Base-by-base conservation (phyloP, 345 rosid species). In the Eucalyptus sp. region DNA sequence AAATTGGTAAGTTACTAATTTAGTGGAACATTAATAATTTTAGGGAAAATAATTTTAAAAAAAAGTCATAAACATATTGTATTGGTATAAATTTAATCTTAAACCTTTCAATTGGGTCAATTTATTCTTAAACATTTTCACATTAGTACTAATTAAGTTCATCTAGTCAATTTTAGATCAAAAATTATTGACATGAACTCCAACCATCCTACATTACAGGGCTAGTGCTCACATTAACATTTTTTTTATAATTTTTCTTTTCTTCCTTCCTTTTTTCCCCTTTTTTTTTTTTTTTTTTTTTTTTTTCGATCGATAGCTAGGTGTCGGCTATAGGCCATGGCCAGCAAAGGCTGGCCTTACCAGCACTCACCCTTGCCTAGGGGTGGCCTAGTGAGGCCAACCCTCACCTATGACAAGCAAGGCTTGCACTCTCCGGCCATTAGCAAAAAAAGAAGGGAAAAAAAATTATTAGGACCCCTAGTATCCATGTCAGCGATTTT, bases 211-310 rank as follows among this genome's bases (percentile, higher is more conserved):
- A 41, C 41, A 56, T 56, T 22, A 24, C 0, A 56, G 3, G 6
- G 62, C 62, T 56, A 24, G 29, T 56, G 13, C 29, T 56, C 6
- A 4, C 27, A 0, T 56, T 56, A 24, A 56, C 27, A 7, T 8
- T 8, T 54, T 4, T 56, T 1, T 56, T 4, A 8, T 22, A 56
- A 22, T 56, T 56, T 56, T 56, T 56, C 29, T 56, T 56, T 56
- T 24, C 62, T 56, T 56, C 62, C 3, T 56, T 56, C 2, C 60
- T 8, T 56, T 54, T 2, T 56, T 0, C 11, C 12, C 29, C 62
- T 0, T 0, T 56, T 0, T 0, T 24, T 56, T 56, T 56, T 24
- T 56, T 56, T 56, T 22, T 56, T 0, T 0, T 24, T 56, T 56
- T 56, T 24, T 56, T 56, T 56, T 22, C n/a, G n/a, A 1, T 9